phyloP scores from a whole-genome alignment of 331 rosid genomes.

The Acacia pycnantha region DNA sequence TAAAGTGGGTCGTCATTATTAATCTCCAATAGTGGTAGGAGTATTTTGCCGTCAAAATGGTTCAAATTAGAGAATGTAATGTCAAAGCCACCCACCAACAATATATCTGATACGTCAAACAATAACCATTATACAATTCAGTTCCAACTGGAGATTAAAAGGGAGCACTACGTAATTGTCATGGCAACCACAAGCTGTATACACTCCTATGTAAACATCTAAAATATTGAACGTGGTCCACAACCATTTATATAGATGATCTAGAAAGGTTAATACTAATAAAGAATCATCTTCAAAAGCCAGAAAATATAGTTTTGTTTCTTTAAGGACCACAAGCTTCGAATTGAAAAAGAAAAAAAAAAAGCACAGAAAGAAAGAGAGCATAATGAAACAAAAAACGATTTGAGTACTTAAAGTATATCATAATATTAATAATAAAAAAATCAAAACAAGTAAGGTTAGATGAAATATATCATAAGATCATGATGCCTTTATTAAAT shows the following conservation, averaged over 20 bases:
- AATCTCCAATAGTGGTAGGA: not conserved
- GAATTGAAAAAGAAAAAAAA: not conserved
- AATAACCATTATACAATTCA: not conserved
- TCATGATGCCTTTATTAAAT: not conserved
- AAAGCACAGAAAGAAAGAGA: no score
- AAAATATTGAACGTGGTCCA: not conserved
- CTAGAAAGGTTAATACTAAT: not conserved
- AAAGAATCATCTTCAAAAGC: not conserved
- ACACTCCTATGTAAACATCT: not conserved
- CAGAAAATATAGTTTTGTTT: not conserved
- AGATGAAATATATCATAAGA: not conserved
- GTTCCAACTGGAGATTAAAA: not conserved
- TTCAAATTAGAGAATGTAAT: not conserved
- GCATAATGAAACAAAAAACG: no score
- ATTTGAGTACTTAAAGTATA: no score
- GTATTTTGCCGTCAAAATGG: not conserved
- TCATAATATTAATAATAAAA: no score
- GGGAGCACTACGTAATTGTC: not conserved
- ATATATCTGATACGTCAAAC: not conserved
- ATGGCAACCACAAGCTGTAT: not conserved
- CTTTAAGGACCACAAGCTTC: not conserved
- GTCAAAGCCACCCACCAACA: not conserved
- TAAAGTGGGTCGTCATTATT: not conserved
- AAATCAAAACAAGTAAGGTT: not conserved
- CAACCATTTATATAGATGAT: not conserved